phyloP scores from a whole-genome alignment of 306 rosid genomes.

The Oxytropis ochrocephala region DNA sequence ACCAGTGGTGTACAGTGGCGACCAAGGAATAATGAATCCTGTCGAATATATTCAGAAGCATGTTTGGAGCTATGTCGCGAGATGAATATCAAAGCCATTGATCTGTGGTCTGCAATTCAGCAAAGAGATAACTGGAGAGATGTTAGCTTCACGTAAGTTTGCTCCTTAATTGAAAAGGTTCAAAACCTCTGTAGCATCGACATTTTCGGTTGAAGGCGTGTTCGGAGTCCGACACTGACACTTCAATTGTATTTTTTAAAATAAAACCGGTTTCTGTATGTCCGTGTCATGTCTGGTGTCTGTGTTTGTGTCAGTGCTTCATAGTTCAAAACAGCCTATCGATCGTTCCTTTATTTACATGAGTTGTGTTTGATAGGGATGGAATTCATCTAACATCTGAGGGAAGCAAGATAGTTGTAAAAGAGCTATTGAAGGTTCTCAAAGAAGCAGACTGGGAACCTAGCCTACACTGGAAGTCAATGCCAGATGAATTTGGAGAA shows the following conservation, averaged over 20 bases:
- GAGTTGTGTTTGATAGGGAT: slow-evolving; percentile 41
- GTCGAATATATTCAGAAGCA: slow-evolving; percentile 67
- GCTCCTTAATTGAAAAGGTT: background rate
- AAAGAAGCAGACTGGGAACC: slow-evolving; percentile 75
- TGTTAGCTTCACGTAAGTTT: slow-evolving; percentile 62
- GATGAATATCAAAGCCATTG: slow-evolving; percentile 51
- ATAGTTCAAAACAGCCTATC: background rate
- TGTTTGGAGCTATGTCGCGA: slow-evolving; percentile 55
- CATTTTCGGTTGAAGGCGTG: too few relatives aligned
- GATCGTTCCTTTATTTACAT: background rate
- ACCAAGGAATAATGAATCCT: slow-evolving; percentile 42
- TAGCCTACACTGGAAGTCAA: slow-evolving; percentile 41
- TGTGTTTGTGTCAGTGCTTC: too few relatives aligned
- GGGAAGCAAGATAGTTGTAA: slow-evolving; percentile 61
- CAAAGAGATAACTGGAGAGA: slow-evolving; percentile 50
- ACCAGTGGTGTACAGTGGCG: background rate
- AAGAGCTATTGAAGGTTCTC: slow-evolving; percentile 51
- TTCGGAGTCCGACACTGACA: too few relatives aligned
- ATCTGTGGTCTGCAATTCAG: slow-evolving; percentile 60
- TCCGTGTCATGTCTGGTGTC: too few relatives aligned
- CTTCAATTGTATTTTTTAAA: too few relatives aligned
- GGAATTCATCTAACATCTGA: slow-evolving; percentile 64
- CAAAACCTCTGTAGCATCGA: too few relatives aligned
- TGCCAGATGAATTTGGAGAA: slow-evolving; percentile 54
- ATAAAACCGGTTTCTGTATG: too few relatives aligned